Evolutionary conservation across 306 rosid species (phyloP), one percentile per base, ranked within the genome.

Genomic region (Rosa rugosa): DNA sequence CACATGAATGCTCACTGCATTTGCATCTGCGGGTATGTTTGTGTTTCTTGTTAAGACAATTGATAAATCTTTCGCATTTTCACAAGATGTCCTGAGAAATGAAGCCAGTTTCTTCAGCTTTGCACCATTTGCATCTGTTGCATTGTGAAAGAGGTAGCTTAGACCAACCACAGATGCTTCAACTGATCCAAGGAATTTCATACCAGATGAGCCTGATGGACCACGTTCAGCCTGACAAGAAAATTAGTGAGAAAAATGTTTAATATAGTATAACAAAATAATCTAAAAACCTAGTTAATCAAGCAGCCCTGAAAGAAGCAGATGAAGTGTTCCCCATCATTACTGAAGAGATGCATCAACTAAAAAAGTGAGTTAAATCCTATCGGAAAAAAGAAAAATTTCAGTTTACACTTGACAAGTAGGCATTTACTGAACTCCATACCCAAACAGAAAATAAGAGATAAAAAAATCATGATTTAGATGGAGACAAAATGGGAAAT

Each of bases 101-200:
- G 85, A 78, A 76, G 97, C 93, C 84, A 92, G 73, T 83, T 84
- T 77, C 82, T 84, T 90, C 74, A 92, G 83, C 69, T 80, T 88
- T 77, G 76, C 84, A 75, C 89, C 85, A 34, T 84, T 88, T 79
- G 93, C 83, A 83, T 92, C 97, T 74, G 79, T 83, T 50, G 79
- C 90, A 56, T 79, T 64, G 77, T 72, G 87, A 73, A 90, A 92
- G 83, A 90, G 87, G 75, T 92, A 84, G 87, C 97, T 90, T 73
- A 92, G 75, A 83, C 97, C 97, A 66, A 92, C 94, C 81, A 87
- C 97, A 74, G 91, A 87, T 78, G 93, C 82, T 73, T 78, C 87
- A 88, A 88, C 89, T 78, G 90, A 87, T 77, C 94, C 91, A 69
- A 88, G 89, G 77, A 84, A 80, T 81, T 84, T 83, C 63, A 45